Evolutionary conservation across 2,329 filamentous ascomycete genomes (phyloP).

Genomic region (Sclerotinia spermophila): DNA sequence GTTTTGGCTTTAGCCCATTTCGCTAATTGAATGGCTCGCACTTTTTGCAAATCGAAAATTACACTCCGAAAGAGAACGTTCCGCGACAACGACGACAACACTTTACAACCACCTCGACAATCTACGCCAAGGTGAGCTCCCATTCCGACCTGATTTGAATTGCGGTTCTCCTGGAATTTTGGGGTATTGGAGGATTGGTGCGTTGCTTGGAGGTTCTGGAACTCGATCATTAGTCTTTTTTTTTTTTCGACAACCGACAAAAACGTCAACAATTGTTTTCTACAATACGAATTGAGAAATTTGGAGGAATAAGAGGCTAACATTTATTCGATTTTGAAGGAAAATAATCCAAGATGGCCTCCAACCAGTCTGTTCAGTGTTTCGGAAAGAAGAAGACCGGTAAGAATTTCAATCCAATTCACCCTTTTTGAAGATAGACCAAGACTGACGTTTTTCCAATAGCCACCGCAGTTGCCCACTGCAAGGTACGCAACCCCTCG

Average conservation of each 20-base stretch:
- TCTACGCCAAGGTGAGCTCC: constrained; percentile 19
- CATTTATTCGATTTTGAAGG: constrained; percentile 10
- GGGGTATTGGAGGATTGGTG: constrained; percentile 5
- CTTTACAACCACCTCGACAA: constrained; percentile 20
- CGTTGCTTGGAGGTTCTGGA: constrained; percentile 1
- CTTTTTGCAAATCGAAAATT: constrained; percentile 20
- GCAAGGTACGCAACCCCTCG: constrained; percentile 57
- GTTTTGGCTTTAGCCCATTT: constrained; percentile 5
- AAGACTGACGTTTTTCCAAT: constrained; percentile 34
- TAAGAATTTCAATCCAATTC: constrained; percentile 20
- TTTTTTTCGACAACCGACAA: constrained; percentile 1
- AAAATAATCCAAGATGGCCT: constrained; percentile 42
- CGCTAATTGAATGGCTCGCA: constrained; percentile 19
- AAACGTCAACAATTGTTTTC: not conserved
- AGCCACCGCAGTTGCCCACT: constrained; percentile 72
- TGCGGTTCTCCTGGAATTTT: not conserved
- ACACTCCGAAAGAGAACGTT: constrained; percentile 12
- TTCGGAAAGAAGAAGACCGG: constrained; percentile 94
- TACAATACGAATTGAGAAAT: not conserved
- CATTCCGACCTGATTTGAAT: not conserved
- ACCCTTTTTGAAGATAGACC: constrained; percentile 30
- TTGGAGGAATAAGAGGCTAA: constrained; percentile 14
- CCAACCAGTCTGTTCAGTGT: constrained; percentile 86
- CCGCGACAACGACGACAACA: constrained; percentile 22
- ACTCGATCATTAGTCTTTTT: not conserved